Base-by-base conservation (phyloP, 257 asterid species). In the Catharanthus roseus region DNA sequence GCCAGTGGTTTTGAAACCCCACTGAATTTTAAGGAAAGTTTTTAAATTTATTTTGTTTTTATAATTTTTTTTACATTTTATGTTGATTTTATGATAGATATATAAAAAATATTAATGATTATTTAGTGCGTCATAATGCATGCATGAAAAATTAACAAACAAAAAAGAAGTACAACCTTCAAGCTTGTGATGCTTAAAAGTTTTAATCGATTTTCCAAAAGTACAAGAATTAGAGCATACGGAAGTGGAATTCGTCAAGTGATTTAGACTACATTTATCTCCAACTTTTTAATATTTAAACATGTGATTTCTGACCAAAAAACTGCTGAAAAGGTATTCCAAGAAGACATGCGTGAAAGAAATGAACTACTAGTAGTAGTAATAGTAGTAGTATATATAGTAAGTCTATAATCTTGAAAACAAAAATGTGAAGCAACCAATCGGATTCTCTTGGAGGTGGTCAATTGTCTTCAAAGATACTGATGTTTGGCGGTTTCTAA, bases 301-400 rank as follows among this genome's bases (percentile, higher is more conserved):
- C 73, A 69, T 24, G 65, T 69, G 73, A 36, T 15, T 69, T 31
- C 0, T 28, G 58, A 45, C 15, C 45, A 28, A n/a, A 26, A 16
- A 60, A 69, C 18, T 38, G 54, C 11, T 38, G 51, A 7, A 23
- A 54, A 15, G 0, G 33, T 56, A 45, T 18, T 10, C 11, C n/a
- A n/a, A n/a, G 62, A 19, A 18, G 33, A 53, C 53, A 69, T 53
- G 38, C 10, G 51, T 53, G 54, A n/a, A 69, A 41, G 21, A 16
- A 36, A 23, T 21, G 34, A 54, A 54, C n/a, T 36, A 15, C 39
- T 34, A 33, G 7, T 49, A 68, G 18, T 18, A 42, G 7, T 50
- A 0, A 23, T n/a, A n/a, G n/a, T n/a, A n/a, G n/a, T n/a, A n/a
- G n/a, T n/a, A n/a, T n/a, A n/a, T n/a, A n/a, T n/a, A n/a, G n/a